Percentiles rank a stretch among this genome's conserved stretches.
These are phyloP conservation scores for Colletotrichum liaoningense DNA, from an alignment of 2,329 filamentous ascomycete genomes.

Conservation along the genomic window DNA sequence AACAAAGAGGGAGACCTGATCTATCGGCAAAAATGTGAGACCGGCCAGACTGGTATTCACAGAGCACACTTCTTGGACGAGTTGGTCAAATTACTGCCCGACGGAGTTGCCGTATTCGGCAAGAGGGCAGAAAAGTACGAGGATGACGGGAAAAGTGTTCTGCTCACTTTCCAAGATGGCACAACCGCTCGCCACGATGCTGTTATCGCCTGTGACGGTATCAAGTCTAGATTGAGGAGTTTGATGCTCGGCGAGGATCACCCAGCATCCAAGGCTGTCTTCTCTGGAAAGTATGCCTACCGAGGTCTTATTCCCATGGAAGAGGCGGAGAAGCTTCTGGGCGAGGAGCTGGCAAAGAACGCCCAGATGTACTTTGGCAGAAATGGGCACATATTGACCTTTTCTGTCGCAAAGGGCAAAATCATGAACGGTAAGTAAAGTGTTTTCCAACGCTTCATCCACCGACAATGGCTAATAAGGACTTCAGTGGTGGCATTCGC, in stretches of 20 bases:
- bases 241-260: conserved; percentile 59
- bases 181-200: conserved; percentile 50
- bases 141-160: conserved; percentile 33
- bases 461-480: not conserved
- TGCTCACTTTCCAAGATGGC: conserved; percentile 53
- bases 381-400: conserved; percentile 67
- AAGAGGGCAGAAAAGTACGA: conserved; percentile 42
- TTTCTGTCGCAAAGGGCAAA: conserved; percentile 65
- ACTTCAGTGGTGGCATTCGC: conserved; percentile 15
- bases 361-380: conserved; percentile 66
- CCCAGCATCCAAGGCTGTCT: conserved; percentile 53
- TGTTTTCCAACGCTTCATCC: too few relatives aligned
- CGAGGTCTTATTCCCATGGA: conserved; percentile 60
- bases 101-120: conserved; percentile 39
- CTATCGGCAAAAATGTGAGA: conserved; percentile 17
- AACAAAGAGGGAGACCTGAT: conserved; percentile 21
- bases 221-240: conserved; percentile 60
- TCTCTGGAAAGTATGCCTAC: conserved; percentile 69
- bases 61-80: conserved; percentile 45
- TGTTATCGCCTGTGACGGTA: conserved; percentile 69
- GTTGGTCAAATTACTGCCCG: conserved; percentile 51
- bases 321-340: conserved; percentile 61
- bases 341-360: conserved; percentile 46
- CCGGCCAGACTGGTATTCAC: conserved; percentile 20
- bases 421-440: conserved; percentile 57